Conservation (phyloP, 2,329 filamentous ascomycete genomes). For the Didymella keratinophila region DNA sequence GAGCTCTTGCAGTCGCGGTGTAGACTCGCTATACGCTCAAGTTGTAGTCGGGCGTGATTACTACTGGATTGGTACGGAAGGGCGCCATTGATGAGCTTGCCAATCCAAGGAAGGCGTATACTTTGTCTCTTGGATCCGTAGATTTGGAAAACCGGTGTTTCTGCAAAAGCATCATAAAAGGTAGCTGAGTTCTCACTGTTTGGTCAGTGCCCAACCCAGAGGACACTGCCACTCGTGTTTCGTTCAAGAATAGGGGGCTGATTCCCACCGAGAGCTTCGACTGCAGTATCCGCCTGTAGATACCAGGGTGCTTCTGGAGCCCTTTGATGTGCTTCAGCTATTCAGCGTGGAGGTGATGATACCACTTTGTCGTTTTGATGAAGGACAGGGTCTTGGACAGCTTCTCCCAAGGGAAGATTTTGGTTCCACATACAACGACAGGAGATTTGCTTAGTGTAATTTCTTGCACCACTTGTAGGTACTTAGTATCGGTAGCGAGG, state of each 20-base stretch:
- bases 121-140: background rate
- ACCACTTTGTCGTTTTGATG: background rate
- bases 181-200: background rate
- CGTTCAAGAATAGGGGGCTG: background rate
- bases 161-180: background rate
- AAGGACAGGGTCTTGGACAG: conserved; percentile 27
- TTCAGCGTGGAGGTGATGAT: background rate
- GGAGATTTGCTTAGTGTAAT: conserved; percentile 34
- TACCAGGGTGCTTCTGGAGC: background rate
- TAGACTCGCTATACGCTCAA: background rate
- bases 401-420: conserved; percentile 31
- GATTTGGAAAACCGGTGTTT: background rate
- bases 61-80: background rate
- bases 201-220: background rate
- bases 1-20: background rate
- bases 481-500: background rate
- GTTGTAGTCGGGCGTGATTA: background rate
- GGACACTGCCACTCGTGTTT: background rate
- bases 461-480: conserved; percentile 36
- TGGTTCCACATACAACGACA: conserved; percentile 30
- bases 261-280: background rate
- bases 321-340: background rate
- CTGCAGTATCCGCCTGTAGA: background rate
- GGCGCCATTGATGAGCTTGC: background rate
- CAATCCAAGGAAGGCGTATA: background rate